Evolutionary conservation across 768 basidiomycete species (phyloP).

Genomic region (Infundibulicybe gibba): DNA sequence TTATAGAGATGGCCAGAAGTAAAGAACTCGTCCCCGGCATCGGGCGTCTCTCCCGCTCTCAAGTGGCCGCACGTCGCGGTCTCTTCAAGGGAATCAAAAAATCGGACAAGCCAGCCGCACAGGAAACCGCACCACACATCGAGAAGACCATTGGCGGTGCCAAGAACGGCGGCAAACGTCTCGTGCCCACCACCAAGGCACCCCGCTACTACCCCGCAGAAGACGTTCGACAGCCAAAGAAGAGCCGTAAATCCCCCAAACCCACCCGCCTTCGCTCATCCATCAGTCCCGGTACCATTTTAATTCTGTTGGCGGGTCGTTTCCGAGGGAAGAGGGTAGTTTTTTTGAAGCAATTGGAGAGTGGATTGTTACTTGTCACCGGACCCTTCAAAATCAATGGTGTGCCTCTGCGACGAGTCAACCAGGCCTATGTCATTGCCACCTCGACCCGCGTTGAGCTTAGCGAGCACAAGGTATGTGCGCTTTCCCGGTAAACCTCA

Average conservation of each 20-base stretch:
- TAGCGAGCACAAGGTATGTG: conserved; percentile 64
- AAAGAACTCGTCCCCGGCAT: conserved; percentile 81
- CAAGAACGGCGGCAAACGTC: conserved; percentile 88
- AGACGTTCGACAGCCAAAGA: conserved; percentile 88
- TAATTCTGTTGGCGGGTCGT: conserved; percentile 96
- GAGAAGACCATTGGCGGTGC: conserved; percentile 85
- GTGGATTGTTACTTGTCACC: conserved; percentile 91
- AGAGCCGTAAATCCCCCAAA: conserved; percentile 83
- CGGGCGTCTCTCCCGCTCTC: conserved; percentile 80
- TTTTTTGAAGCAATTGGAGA: conserved; percentile 92
- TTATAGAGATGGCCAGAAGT: conserved; percentile 71
- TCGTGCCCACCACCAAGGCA: conserved; percentile 82
- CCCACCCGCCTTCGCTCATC: conserved; percentile 76
- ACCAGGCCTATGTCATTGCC: conserved; percentile 98
- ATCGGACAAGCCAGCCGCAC: conserved; percentile 57
- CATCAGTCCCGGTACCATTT: conserved; percentile 91
- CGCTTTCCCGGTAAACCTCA: not conserved
- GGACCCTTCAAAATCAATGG: conserved; percentile 99
- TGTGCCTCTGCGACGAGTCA: conserved; percentile 95
- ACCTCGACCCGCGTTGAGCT: conserved; percentile 94
- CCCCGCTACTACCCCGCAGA: conserved; percentile 94
- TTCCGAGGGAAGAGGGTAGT: conserved; percentile 99
- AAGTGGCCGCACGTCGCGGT: conserved; percentile 75
- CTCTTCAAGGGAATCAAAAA: conserved; percentile 87
- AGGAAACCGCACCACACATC: conserved; percentile 57